Base-by-base conservation (phyloP, 805 yeast species). In the Ogataea siamensis region DNA sequence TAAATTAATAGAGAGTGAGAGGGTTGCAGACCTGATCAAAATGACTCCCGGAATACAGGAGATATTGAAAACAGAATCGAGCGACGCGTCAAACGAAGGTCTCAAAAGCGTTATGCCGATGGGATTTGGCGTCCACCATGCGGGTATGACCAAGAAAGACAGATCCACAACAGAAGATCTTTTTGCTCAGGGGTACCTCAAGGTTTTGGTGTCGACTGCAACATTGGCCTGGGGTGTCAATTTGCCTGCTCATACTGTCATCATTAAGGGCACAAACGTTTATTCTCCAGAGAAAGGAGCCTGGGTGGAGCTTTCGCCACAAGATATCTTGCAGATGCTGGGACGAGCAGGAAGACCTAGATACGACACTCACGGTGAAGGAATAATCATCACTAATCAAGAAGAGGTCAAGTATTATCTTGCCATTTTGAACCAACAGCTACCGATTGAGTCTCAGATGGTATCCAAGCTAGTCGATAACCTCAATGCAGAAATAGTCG, bases 321-420 rank as follows among this genome's bases (percentile, higher is more conserved):
- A 91, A 53, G 98, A 93, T 63, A 83, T 91, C 25, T 61, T 91
- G 7, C 99, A 91, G 63, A 91, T 91, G 98, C 69, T 91, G n/a
- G 98, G 98, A 24, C 78, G 98, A 67, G 98, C 98, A 13, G 98
- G 98, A 50, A 74, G 99, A 62, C 99, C 99, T 0, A 71, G 96
- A 37, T 93, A 83, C 62, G 99, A 91, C 60, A 78, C 79, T 12
- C 76, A 79, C 53, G 99, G 99, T 53, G 95, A 87, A 51, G 99
- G 98, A 66, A 79, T 91, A 3, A 86, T 91, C 21, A 87, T 91
- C 33, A 93, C 98, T 0, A 73, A 89, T 0, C 93, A 86, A 42
- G 79, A 80, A 14, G 95, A 88, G 51, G 72, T 91, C 12, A 91
- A 86, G 47, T 89, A 87, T 56, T 91, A 88, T 54, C 69, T 93